Conservation (phyloP, 1,284 basidiomycete species). For the Paramarasmius palmivorus region DNA sequence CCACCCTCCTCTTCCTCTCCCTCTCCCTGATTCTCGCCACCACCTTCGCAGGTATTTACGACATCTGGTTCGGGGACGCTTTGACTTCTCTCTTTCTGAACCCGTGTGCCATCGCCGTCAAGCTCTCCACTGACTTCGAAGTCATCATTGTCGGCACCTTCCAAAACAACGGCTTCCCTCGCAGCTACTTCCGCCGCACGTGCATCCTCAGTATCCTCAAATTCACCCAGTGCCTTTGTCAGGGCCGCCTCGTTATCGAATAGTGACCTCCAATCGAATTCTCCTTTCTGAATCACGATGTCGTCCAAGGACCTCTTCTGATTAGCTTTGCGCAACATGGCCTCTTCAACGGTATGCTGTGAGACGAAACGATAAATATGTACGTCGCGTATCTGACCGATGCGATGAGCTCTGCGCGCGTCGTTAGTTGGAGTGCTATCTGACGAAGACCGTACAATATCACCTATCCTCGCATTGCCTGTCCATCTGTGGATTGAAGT, state of each 20-base stretch:
- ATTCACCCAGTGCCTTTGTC: constrained; percentile 69
- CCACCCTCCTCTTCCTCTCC: constrained; percentile 54
- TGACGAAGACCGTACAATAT: constrained; percentile 19
- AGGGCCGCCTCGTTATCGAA: constrained; percentile 57
- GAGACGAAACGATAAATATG: constrained; percentile 97
- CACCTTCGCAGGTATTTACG: constrained; percentile 25
- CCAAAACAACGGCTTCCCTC: constrained; percentile 68
- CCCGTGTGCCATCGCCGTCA: constrained; percentile 31
- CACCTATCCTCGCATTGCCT: constrained; percentile 94
- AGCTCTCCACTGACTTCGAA: constrained; percentile 57
- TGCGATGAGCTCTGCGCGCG: constrained; percentile 76
- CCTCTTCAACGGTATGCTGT: constrained; percentile 92
- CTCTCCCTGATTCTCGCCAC: constrained; percentile 37
- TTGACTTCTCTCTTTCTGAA: constrained; percentile 27
- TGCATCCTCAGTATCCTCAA: constrained; percentile 88
- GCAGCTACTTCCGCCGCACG: constrained; percentile 80
- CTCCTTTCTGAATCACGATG: constrained; percentile 91
- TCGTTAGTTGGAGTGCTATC: constrained; percentile 7
- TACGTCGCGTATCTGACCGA: constrained; percentile 96
- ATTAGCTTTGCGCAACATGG: constrained; percentile 94
- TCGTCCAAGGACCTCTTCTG: constrained; percentile 93
- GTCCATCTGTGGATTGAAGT: constrained; percentile 98
- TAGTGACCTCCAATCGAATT: constrained; percentile 93
- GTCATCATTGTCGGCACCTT: constrained; percentile 77
- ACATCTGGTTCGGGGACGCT: no score